Evolutionary conservation across 208 protist species (phyloP).

Genomic region (Porcisia hertigi): DNA sequence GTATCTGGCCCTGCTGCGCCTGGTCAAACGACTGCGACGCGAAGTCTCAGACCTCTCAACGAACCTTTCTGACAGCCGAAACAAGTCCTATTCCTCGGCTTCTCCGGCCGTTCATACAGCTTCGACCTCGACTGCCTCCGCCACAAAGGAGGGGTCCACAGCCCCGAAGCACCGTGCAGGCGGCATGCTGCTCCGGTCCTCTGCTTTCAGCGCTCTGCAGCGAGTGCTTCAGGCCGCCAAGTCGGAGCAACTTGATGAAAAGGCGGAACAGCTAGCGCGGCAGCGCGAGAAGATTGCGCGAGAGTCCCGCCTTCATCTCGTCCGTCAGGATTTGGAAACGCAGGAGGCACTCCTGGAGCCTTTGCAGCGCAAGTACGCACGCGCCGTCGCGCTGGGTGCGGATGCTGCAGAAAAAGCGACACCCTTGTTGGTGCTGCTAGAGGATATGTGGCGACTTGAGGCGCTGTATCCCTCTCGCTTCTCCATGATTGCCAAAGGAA

Average conservation of each 20-base stretch:
- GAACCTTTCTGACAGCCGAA: conserved; percentile 16
- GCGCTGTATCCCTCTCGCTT: conserved; percentile 65
- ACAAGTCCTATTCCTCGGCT: background rate
- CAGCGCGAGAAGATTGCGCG: conserved; percentile 69
- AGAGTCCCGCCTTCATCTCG: conserved; percentile 52
- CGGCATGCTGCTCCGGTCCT: conserved; percentile 40
- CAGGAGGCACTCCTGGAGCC: conserved; percentile 53
- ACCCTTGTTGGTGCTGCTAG: conserved; percentile 40
- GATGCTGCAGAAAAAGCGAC: conserved; percentile 25
- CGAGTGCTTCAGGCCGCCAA: conserved; percentile 56
- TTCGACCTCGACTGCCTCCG: background rate
- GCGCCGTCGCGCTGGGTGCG: conserved; percentile 31
- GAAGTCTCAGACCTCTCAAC: conserved; percentile 38
- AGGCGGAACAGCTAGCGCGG: conserved; percentile 38
- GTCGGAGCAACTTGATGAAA: conserved; percentile 52
- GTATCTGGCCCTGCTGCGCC: conserved; percentile 45
- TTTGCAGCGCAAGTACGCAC: conserved; percentile 52
- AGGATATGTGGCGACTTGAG: conserved; percentile 73
- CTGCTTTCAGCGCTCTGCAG: conserved; percentile 73
- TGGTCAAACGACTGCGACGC: conserved; percentile 44
- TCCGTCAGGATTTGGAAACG: conserved; percentile 56
- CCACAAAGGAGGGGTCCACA: conserved; percentile 11
- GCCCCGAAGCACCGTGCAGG: conserved; percentile 24
- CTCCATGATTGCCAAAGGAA: conserved; percentile 46
- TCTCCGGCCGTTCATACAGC: background rate